Evolutionary conservation across 139 green algal genomes (phyloP), one percentile per base, ranked within the genome.

Genomic region (Micractinium conductrix): DNA sequence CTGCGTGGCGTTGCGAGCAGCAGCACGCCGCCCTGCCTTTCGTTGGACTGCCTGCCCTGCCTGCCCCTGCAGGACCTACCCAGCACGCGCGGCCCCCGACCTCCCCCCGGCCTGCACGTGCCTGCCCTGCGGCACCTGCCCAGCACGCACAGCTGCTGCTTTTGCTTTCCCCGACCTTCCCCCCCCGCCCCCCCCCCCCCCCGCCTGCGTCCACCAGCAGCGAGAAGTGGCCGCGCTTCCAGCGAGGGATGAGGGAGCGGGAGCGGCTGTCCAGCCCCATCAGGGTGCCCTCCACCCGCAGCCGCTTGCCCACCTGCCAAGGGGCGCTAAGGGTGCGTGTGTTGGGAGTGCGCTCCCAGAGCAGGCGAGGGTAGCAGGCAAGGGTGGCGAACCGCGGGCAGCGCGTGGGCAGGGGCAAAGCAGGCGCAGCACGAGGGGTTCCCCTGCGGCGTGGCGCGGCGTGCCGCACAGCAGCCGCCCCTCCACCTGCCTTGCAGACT

Each of bases 141-240:
- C 35, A 73, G 53, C 53, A 62, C 53, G 26, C 7, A 22, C 53
- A 16, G 19, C 19, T 62, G n/a, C n/a, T n/a, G n/a, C n/a, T n/a
- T n/a, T n/a, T n/a, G n/a, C n/a, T n/a, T n/a, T n/a, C n/a, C n/a
- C n/a, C n/a, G n/a, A n/a, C n/a, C n/a, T n/a, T n/a, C n/a, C n/a
- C n/a, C n/a, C n/a, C n/a, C n/a, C n/a, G n/a, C 28, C 53, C 58
- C 22, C n/a, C n/a, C 65, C 2, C 24, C 42, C 35, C 2, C 73
- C 14, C 73, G 63, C 48, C 44, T 17, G 88, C 92, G 65, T 97
- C 90, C 53, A 96, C 93, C 70, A 97, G 83, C 45, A 97, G 81
- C 33, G 81, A 92, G 86, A 97, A 97, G 68, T 92, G 87, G 17
- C 94, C 94, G 0, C 93, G 88, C 85, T 96, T 95, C 92, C 92